Conservation (phyloP, 2,329 filamentous ascomycete species). For the Aspergillus udagawae region DNA sequence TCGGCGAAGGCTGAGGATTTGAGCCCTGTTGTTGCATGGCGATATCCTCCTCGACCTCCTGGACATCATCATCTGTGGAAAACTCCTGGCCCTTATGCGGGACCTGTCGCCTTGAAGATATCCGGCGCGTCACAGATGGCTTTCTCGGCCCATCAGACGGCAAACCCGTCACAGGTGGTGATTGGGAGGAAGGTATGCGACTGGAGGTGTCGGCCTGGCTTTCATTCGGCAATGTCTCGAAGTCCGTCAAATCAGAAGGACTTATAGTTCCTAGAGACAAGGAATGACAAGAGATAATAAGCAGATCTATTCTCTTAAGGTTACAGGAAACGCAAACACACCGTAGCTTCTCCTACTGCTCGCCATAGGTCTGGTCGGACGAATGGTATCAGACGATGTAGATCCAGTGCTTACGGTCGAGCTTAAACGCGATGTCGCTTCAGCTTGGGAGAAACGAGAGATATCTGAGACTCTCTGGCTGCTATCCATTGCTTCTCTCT, state of each 20-base stretch:
- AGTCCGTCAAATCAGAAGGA: constrained; percentile 16
- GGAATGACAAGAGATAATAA: neutral
- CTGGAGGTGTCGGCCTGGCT: constrained; percentile 25
- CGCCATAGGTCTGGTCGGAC: constrained; percentile 11
- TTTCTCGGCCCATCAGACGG: constrained; percentile 56
- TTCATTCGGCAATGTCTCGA: constrained; percentile 26
- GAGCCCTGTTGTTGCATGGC: constrained; percentile 37
- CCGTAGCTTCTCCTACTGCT: constrained; percentile 28
- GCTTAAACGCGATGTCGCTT: constrained; percentile 7
- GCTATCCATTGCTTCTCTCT: constrained; percentile 13
- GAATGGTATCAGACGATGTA: constrained; percentile 11
- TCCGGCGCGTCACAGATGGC: constrained; percentile 67
- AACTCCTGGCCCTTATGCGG: constrained; percentile 82
- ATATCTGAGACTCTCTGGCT: constrained; percentile 9
- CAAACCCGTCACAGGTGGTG: constrained; percentile 40
- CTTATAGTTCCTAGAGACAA: constrained; percentile 28
- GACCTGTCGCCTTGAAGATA: constrained; percentile 66
- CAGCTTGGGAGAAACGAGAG: constrained; percentile 5
- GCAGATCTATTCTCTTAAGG: neutral
- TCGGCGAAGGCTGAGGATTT: constrained; percentile 30
- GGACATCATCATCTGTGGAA: constrained; percentile 82
- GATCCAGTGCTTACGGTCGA: constrained; percentile 12
- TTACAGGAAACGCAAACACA: constrained; percentile 9
- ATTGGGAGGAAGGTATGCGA: constrained; percentile 38
- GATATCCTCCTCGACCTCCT: constrained; percentile 71